Conservation (phyloP, 2,329 filamentous ascomycete species). For the Elsinoe batatas region DNA sequence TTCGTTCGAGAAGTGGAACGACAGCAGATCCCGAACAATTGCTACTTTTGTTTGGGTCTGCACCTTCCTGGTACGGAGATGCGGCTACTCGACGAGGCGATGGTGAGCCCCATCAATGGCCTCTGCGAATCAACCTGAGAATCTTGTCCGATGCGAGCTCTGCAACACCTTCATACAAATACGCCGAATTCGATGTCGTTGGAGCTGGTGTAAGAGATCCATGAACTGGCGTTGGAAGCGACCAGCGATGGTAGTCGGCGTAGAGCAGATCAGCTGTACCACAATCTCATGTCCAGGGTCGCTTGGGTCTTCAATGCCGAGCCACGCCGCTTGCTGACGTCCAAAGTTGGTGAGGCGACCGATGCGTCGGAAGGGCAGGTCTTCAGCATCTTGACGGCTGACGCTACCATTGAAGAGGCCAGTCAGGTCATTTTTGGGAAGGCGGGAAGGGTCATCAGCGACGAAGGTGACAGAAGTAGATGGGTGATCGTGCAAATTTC, state of each 20-base stretch:
- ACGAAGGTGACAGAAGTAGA: not conserved
- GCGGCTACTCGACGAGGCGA: too few relatives aligned
- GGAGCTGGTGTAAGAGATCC: conserved; percentile 14
- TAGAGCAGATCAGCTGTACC: conserved; percentile 2
- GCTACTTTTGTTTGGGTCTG: too few relatives aligned
- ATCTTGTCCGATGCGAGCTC: conserved; percentile 7
- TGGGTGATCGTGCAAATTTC: conserved; percentile 4
- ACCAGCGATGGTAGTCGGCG: conserved; percentile 2
- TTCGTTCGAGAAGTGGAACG: too few relatives aligned
- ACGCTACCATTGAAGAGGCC: not conserved
- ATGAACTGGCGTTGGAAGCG: conserved; percentile 5
- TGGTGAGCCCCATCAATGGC: not conserved
- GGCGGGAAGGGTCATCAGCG: not conserved
- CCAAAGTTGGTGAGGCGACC: not conserved
- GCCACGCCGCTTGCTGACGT: conserved; percentile 2
- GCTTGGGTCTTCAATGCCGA: not conserved
- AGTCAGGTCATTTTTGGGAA: conserved; percentile 3
- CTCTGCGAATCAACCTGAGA: not conserved
- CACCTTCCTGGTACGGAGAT: too few relatives aligned
- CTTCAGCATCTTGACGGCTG: not conserved
- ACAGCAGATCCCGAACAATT: too few relatives aligned
- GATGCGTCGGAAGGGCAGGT: not conserved
- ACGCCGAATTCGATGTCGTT: conserved; percentile 12
- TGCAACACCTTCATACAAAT: conserved; percentile 4
- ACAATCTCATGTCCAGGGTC: not conserved